Percentiles rank a stretch among this genome's conserved stretches.
Evolutionary conservation across 208 protist genomes (phyloP).

Genomic region (Leishmania major): DNA sequence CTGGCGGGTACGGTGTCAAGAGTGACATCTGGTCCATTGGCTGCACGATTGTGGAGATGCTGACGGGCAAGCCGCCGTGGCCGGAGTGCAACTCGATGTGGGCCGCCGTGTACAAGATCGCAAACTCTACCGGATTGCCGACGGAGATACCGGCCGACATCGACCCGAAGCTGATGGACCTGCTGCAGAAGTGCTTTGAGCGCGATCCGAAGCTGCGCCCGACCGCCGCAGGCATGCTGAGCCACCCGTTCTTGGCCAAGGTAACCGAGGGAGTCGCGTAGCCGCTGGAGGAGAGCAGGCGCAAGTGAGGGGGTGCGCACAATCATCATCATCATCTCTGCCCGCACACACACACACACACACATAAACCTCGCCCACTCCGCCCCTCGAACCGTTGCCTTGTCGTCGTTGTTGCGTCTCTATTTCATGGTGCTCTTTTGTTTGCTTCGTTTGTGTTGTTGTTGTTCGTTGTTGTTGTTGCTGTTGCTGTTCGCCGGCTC

Average conservation of each 20-base stretch:
- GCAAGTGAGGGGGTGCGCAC: background rate
- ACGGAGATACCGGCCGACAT: slow-evolving; percentile 82
- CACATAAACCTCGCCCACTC: too few relatives aligned
- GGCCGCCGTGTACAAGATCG: slow-evolving; percentile 89
- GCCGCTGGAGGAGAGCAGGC: background rate
- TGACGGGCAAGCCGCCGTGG: slow-evolving; percentile 91
- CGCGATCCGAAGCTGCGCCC: slow-evolving; percentile 76
- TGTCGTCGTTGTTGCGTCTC: too few relatives aligned
- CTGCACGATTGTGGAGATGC: slow-evolving; percentile 95
- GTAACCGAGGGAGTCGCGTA: slow-evolving; percentile 14
- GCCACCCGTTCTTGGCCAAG: slow-evolving; percentile 70
- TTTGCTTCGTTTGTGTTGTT: too few relatives aligned
- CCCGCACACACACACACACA: too few relatives aligned
- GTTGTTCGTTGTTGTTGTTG: too few relatives aligned
- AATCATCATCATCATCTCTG: too few relatives aligned
- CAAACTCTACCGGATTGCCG: slow-evolving; percentile 82
- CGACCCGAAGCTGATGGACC: slow-evolving; percentile 74
- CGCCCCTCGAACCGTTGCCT: too few relatives aligned
- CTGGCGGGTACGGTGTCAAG: slow-evolving; percentile 89
- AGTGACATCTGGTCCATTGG: slow-evolving; percentile 95
- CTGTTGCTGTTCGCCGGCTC: too few relatives aligned
- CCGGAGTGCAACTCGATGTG: slow-evolving; percentile 90
- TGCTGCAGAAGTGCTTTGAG: slow-evolving; percentile 82
- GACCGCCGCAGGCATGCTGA: slow-evolving; percentile 62
- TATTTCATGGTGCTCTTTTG: too few relatives aligned